Conservation (phyloP, 1,139 yeast species). For the Suhomyces coccinellae region DNA sequence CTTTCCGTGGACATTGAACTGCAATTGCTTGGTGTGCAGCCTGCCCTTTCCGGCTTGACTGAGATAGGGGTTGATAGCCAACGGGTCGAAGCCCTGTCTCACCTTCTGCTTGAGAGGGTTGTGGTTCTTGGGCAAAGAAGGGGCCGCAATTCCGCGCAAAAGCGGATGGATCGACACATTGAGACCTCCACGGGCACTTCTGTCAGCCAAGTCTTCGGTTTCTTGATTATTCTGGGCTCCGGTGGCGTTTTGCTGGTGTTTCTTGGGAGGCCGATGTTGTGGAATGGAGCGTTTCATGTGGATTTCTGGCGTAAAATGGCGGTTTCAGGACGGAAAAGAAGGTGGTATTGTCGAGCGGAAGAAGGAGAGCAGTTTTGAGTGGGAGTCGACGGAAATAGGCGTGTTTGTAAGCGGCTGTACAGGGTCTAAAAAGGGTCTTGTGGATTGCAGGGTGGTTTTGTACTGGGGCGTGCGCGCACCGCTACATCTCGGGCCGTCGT, state of each 20-base stretch:
- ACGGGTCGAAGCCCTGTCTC: constrained; percentile 38
- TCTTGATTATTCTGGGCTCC: background rate
- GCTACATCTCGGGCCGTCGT: background rate
- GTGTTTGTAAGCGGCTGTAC: no score
- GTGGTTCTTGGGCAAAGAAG: constrained; percentile 26
- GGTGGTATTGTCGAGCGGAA: no score
- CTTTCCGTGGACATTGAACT: constrained; percentile 61
- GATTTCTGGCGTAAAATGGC: background rate
- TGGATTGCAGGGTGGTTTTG: no score
- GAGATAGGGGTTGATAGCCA: constrained; percentile 61
- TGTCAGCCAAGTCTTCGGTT: background rate
- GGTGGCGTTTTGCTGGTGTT: background rate
- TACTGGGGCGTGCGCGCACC: no score
- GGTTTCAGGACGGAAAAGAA: background rate
- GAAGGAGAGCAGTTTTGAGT: no score
- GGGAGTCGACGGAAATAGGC: no score
- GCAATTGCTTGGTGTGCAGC: constrained; percentile 34
- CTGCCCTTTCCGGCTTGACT: constrained; percentile 34
- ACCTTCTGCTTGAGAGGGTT: constrained; percentile 33
- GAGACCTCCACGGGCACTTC: constrained; percentile 38
- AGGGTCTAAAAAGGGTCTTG: no score
- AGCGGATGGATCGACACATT: constrained; percentile 63
- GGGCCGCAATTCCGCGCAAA: constrained; percentile 30
- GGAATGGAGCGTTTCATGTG: constrained; percentile 1
- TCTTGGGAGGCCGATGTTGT: background rate